Evolutionary conservation across 164 flowering plant species (phyloP).

Genomic region (Akebia trifoliata): DNA sequence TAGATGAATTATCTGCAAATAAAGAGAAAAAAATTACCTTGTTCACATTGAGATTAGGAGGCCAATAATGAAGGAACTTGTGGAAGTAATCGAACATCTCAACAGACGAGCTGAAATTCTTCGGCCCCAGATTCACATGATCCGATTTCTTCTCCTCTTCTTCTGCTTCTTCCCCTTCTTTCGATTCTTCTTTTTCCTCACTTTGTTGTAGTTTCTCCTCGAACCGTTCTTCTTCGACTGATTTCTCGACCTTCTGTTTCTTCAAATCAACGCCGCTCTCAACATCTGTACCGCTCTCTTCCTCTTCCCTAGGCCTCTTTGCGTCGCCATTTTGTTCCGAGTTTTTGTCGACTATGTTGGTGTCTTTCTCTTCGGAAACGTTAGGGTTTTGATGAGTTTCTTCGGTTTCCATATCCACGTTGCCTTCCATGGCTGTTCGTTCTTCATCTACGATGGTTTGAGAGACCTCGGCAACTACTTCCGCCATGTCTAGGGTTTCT

Average conservation of each 20-base stretch:
- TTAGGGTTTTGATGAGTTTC: background rate
- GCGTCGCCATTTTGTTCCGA: constrained; percentile 8
- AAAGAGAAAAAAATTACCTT: constrained; percentile 39
- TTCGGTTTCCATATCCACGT: constrained; percentile 8
- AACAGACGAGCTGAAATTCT: constrained; percentile 51
- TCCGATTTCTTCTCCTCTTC: constrained; percentile 20
- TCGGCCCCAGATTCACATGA: constrained; percentile 54
- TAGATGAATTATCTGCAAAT: background rate
- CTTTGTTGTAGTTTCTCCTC: background rate
- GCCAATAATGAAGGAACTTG: constrained; percentile 76
- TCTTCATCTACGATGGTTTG: constrained; percentile 3
- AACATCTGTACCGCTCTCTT: background rate
- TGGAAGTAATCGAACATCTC: constrained; percentile 82
- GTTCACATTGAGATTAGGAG: constrained; percentile 59
- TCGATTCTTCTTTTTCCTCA: constrained; percentile 2
- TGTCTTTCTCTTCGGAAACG: background rate
- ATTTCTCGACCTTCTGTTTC: constrained; percentile 13
- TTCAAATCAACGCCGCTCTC: background rate
- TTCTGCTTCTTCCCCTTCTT: constrained; percentile 1
- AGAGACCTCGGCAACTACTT: constrained; percentile 4
- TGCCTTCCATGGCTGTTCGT: background rate
- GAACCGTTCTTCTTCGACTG: constrained; percentile 13
- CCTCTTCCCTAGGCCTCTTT: constrained; percentile 12
- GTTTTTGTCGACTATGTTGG: background rate
- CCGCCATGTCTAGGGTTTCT: constrained; percentile 13